Evolutionary conservation across 495 filamentous ascomycete genomes (phyloP).

Genomic region (Friedmanniomyces endolithicus): DNA sequence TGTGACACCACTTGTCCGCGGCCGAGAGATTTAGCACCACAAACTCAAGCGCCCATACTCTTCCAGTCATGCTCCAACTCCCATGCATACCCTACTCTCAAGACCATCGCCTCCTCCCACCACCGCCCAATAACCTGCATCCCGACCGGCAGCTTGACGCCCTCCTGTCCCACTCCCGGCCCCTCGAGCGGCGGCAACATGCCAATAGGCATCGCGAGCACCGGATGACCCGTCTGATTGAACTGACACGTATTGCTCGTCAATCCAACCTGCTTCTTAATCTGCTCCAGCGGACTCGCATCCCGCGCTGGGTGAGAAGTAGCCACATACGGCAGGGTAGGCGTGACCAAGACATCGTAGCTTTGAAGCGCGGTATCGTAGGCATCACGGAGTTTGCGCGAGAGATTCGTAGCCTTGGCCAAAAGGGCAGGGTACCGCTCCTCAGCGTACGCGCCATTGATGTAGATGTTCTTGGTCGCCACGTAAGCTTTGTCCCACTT

Average conservation of each 20-base stretch:
- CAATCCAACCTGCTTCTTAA: slow-evolving; percentile 28
- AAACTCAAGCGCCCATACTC: too few species aligned
- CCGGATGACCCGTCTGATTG: slow-evolving; percentile 47
- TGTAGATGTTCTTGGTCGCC: slow-evolving; percentile 15
- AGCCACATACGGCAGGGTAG: slow-evolving; percentile 35
- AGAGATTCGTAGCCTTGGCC: slow-evolving; percentile 34
- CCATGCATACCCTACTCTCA: slow-evolving; percentile 41
- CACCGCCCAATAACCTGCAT: slow-evolving; percentile 47
- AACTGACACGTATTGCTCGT: slow-evolving; percentile 46
- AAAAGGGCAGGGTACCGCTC: slow-evolving; percentile 24
- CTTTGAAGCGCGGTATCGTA: slow-evolving; percentile 35
- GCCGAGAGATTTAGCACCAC: too few species aligned
- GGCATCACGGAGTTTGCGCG: slow-evolving; percentile 33
- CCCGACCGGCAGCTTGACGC: slow-evolving; percentile 41
- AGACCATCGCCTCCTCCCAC: slow-evolving; percentile 38
- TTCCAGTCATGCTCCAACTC: slow-evolving; percentile 41
- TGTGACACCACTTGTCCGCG: too few species aligned
- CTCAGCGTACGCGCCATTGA: slow-evolving; percentile 27
- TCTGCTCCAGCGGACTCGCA: slow-evolving; percentile 20
- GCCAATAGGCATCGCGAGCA: slow-evolving; percentile 43
- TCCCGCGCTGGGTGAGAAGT: slow-evolving; percentile 9
- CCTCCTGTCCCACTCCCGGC: slow-evolving; percentile 5
- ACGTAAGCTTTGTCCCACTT: slow-evolving; percentile 26
- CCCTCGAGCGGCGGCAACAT: slow-evolving; percentile 36
- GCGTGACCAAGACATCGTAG: slow-evolving; percentile 38